Conservation (phyloP, 345 rosid species). For the Eucalyptus viminalis region DNA sequence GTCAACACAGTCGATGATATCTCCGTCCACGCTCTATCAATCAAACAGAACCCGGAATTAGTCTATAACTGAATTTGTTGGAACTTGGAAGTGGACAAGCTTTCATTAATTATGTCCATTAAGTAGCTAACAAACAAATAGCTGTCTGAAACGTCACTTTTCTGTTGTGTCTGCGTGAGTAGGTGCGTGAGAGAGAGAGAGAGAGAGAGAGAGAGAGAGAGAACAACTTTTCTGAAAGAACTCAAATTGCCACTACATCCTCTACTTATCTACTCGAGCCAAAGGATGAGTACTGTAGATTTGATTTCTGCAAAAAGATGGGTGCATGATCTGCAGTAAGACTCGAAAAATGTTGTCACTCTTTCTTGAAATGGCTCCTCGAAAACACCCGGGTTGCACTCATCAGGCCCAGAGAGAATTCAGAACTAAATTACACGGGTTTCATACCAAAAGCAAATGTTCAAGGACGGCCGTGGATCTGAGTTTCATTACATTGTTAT, state of each 20-base stretch:
- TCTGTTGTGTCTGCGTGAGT: not conserved
- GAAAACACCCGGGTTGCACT: not conserved
- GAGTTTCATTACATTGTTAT: not conserved
- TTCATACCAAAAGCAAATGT: not conserved
- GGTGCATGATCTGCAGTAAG: not conserved
- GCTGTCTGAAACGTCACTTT: not conserved
- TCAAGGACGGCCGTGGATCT: not conserved
- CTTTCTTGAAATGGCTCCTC: not conserved
- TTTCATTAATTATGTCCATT: not conserved
- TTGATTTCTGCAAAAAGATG: not conserved
- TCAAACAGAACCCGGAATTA: not conserved
- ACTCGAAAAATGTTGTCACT: not conserved
- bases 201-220: not conserved
- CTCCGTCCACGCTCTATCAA: slow-evolving; percentile 34
- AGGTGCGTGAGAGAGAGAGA: not conserved
- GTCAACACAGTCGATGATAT: slow-evolving; percentile 36
- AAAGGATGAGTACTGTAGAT: not conserved
- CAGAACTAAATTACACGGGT: not conserved
- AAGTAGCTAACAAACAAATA: not conserved
- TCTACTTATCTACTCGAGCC: not conserved
- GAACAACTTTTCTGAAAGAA: not conserved
- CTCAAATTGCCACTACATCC: not conserved
- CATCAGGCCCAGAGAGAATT: not conserved
- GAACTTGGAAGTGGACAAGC: not conserved
- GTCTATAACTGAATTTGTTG: not conserved